These are phyloP conservation scores for Aspergillus sp. DNA, from an alignment of 2,329 filamentous ascomycete genomes.

Conservation along the genomic window DNA sequence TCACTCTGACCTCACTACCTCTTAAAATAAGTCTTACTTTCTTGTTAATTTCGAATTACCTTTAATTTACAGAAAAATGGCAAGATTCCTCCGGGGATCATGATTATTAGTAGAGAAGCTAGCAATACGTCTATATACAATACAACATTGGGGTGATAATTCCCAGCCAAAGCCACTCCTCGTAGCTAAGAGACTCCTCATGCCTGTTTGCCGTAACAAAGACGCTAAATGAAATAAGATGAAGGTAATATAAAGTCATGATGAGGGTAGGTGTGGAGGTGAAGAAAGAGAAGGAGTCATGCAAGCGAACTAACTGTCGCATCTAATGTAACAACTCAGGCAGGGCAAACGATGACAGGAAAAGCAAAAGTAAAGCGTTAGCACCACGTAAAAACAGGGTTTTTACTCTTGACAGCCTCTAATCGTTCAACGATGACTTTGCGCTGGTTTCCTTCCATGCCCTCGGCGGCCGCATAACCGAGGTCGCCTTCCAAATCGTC, in stretches of 20 bases:
- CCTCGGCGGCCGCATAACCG: slow-evolving; percentile 90
- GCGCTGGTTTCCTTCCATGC: slow-evolving; percentile 84
- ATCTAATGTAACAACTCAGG: slow-evolving; percentile 15
- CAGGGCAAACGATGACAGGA: background rate
- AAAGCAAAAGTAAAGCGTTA: slow-evolving; percentile 43
- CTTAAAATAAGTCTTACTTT: background rate
- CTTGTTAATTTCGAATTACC: too few species aligned
- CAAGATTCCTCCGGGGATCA: slow-evolving; percentile 25
- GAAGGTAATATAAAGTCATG: slow-evolving; percentile 8
- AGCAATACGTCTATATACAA: slow-evolving; percentile 35
- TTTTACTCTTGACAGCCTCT: slow-evolving; percentile 91
- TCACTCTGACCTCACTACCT: background rate
- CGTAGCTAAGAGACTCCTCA: slow-evolving; percentile 21
- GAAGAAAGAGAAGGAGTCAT: slow-evolving; percentile 15
- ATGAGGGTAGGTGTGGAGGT: background rate
- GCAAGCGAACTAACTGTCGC: slow-evolving; percentile 19
- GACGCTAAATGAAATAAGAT: slow-evolving; percentile 26
- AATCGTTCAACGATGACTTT: slow-evolving; percentile 96
- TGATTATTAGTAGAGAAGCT: slow-evolving; percentile 16
- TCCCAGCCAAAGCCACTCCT: slow-evolving; percentile 20
- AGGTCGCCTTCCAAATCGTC: slow-evolving; percentile 88
- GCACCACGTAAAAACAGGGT: slow-evolving; percentile 98
- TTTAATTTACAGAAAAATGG: slow-evolving; percentile 5
- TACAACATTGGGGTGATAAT: slow-evolving; percentile 26
- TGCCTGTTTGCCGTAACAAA: slow-evolving; percentile 24